phyloP scores from a whole-genome alignment of 1,284 basidiomycete genomes.

The Vanrija sp. region DNA sequence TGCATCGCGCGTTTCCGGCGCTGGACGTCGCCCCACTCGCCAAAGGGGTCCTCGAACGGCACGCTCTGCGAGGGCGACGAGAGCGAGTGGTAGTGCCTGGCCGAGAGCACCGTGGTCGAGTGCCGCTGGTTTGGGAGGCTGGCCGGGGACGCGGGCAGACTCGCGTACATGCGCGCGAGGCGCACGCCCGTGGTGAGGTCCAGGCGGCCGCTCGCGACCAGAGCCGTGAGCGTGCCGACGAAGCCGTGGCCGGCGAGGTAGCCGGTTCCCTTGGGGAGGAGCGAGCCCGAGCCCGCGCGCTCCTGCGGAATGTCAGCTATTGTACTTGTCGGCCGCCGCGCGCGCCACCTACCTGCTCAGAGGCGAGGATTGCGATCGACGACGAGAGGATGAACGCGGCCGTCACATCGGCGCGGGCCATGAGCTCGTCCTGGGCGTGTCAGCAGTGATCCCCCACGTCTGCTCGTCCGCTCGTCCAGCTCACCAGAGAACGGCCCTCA shows the following conservation, averaged over 20 bases:
- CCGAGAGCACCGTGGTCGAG: constrained; percentile 43
- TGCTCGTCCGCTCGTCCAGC: constrained; percentile 4
- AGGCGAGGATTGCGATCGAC: constrained; percentile 45
- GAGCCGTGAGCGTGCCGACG: constrained; percentile 44
- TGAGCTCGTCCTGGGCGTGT: constrained; percentile 40
- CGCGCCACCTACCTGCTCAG: constrained; percentile 32
- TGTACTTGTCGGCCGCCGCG: background rate
- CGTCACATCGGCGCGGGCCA: constrained; percentile 44
- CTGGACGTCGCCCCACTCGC: constrained; percentile 24
- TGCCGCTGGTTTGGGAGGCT: constrained; percentile 20
- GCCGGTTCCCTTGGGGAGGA: constrained; percentile 38
- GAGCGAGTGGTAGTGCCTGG: constrained; percentile 43
- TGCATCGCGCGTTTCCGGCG: constrained; percentile 38
- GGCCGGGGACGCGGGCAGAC: constrained; percentile 31
- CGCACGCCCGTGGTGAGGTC: constrained; percentile 43
- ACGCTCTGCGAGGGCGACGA: constrained; percentile 36
- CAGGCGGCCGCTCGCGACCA: constrained; percentile 43
- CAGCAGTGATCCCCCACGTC: constrained; percentile 6
- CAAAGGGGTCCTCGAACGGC: constrained; percentile 21
- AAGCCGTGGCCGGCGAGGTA: constrained; percentile 48
- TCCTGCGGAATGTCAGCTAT: constrained; percentile 21
- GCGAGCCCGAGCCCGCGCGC: constrained; percentile 22
- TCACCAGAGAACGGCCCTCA: constrained; percentile 40
- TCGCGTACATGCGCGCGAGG: constrained; percentile 41
- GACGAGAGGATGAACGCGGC: constrained; percentile 47